Percentiles rank a stretch among this genome's conserved stretches.
These are phyloP conservation scores for Beauveria sp. DNA, from an alignment of 2,329 filamentous ascomycete species.

Conservation along the genomic window DNA sequence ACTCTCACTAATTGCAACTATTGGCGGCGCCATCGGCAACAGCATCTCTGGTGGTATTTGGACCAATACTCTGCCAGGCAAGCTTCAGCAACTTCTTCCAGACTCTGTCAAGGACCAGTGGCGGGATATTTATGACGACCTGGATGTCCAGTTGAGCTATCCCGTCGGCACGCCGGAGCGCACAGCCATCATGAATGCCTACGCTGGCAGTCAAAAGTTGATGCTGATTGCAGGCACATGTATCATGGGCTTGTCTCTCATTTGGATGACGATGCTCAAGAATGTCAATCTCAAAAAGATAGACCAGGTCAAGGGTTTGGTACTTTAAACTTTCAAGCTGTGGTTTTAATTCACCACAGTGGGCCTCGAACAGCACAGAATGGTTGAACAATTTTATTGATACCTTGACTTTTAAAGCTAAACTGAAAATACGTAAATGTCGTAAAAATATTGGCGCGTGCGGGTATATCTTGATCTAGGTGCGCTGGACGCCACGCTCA, in stretches of 20 bases:
- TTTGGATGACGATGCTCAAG: conserved; percentile 23
- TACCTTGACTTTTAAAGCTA: neutral
- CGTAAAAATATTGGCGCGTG: neutral
- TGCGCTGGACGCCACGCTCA: conserved; percentile 42
- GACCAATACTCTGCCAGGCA: conserved; percentile 28
- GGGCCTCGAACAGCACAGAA: neutral
- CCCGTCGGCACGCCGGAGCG: conserved; percentile 31
- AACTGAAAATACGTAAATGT: neutral
- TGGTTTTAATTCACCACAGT: neutral
- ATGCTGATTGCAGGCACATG: conserved; percentile 31
- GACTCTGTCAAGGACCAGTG: conserved; percentile 23
- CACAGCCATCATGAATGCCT: conserved; percentile 37
- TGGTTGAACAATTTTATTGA: neutral
- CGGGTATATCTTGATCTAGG: conserved; percentile 8
- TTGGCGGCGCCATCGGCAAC: conserved; percentile 26
- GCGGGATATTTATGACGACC: conserved; percentile 34
- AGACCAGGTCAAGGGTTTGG: conserved; percentile 23
- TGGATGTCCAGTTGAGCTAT: conserved; percentile 31
- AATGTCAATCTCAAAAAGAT: conserved; percentile 24
- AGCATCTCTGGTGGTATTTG: conserved; percentile 26
- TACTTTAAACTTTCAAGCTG: neutral
- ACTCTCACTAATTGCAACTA: conserved; percentile 21
- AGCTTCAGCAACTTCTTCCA: conserved; percentile 31
- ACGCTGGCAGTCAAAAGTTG: conserved; percentile 37
- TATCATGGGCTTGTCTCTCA: conserved; percentile 20